Percentiles rank a stretch among this genome's conserved stretches.
These are phyloP conservation scores for Sequoia sempervirens DNA, from an alignment of 75 land plant genomes.

Conservation along the genomic window DNA sequence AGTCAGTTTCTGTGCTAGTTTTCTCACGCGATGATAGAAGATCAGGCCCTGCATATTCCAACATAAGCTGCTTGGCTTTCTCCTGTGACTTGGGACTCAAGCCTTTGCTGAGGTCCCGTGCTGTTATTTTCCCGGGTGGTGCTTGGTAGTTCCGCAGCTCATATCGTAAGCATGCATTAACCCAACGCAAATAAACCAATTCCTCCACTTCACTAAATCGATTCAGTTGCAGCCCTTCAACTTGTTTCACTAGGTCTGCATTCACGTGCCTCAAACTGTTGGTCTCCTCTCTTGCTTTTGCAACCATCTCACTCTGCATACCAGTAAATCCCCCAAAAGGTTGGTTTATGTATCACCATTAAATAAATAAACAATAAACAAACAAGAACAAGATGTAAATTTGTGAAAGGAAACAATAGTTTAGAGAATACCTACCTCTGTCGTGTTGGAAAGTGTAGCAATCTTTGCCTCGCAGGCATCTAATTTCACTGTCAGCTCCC, in stretches of 20 bases:
- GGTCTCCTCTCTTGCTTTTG: conserved; percentile 54
- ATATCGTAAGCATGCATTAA: conserved; percentile 95
- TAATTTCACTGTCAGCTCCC: conserved; percentile 72
- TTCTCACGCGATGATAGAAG: conserved; percentile 42
- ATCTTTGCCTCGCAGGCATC: conserved; percentile 68
- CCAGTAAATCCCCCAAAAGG: neutral
- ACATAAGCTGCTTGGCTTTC: conserved; percentile 83
- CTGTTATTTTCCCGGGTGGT: conserved; percentile 74
- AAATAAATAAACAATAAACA: neutral
- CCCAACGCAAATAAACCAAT: conserved; percentile 95
- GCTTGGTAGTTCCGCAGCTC: conserved; percentile 81
- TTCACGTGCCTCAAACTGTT: conserved; percentile 62
- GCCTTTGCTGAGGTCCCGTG: conserved; percentile 82
- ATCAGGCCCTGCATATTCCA: conserved; percentile 94
- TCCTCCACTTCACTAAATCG: conserved; percentile 97
- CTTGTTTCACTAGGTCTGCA: conserved; percentile 75
- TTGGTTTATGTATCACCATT: neutral
- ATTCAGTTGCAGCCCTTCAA: conserved; percentile 92
- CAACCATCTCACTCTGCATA: conserved; percentile 68
- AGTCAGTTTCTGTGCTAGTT: conserved; percentile 57
- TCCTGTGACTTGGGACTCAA: conserved; percentile 94
- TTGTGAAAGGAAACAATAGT: neutral
- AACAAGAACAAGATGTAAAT: conserved; percentile 7
- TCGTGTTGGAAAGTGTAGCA: conserved; percentile 51
- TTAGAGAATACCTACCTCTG: conserved; percentile 54